phyloP scores from a whole-genome alignment of 306 rosid species.

The Adenanthera pavonina region DNA sequence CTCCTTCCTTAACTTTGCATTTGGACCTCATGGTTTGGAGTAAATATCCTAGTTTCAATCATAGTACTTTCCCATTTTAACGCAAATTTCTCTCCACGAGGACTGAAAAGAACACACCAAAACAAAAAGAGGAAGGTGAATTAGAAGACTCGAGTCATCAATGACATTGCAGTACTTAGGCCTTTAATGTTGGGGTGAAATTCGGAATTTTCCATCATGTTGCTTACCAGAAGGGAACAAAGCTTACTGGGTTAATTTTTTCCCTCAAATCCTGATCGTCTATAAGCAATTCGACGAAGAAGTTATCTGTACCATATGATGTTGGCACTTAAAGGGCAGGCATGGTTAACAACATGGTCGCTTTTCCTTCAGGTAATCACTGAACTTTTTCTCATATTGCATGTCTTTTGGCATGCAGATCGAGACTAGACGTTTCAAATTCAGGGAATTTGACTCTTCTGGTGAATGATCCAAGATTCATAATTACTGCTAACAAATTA shows the following conservation, averaged over 20 bases:
- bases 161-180: conserved; percentile 25
- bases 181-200: conserved; percentile 14
- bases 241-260: not conserved
- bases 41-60: conserved; percentile 37
- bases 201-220: not conserved
- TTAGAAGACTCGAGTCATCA: not conserved
- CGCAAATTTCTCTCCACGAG: not conserved
- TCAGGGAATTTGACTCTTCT: not conserved
- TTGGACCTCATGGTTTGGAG: conserved; percentile 24
- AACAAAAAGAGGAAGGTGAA: conserved; percentile 26
- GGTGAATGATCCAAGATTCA: conserved; percentile 8
- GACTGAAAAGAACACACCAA: conserved; percentile 1
- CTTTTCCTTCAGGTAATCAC: not conserved
- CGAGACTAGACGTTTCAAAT: not conserved
- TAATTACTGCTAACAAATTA: not conserved
- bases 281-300: conserved; percentile 23
- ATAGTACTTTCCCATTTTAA: conserved; percentile 29
- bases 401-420: conserved; percentile 17
- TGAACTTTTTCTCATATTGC: conserved; percentile 21
- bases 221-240: not conserved
- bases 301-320: conserved; percentile 25
- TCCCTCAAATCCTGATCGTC: not conserved
- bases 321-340: conserved; percentile 28
- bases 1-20: conserved; percentile 33
- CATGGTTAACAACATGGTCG: not conserved